Evolutionary conservation across 192 early-diverging fungal species (phyloP).

Genomic region (Backusella westeae): DNA sequence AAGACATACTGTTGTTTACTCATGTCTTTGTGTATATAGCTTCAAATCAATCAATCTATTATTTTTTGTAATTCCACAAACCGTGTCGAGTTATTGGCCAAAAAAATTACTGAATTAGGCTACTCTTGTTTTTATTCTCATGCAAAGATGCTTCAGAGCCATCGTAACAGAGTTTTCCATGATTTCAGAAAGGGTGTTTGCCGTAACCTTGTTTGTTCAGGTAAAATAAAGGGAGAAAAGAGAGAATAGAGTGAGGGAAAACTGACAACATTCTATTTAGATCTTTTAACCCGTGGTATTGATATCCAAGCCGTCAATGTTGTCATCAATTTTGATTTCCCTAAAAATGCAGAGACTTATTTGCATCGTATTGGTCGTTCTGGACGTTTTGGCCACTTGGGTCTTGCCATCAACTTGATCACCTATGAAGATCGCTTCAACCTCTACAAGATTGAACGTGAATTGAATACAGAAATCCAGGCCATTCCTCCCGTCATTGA

Average conservation of each 20-base stretch:
- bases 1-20: not conserved
- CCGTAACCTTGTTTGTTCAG: conserved; percentile 96
- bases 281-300: conserved; percentile 96
- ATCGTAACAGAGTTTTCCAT: conserved; percentile 99
- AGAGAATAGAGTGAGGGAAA: not conserved
- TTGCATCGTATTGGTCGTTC: conserved; percentile 98
- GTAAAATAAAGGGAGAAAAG: conserved; percentile 32
- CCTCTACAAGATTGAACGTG: conserved; percentile 97
- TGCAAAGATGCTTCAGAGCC: conserved; percentile 96
- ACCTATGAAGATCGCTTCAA: conserved; percentile 98
- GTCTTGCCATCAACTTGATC: conserved; percentile 97
- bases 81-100: conserved; percentile 97
- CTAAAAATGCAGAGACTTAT: conserved; percentile 99
- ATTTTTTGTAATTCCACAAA: conserved; percentile 99
- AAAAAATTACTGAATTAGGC: conserved; percentile 99
- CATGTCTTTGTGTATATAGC: conserved; percentile 40
- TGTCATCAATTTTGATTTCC: conserved; percentile 99
- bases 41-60: conserved; percentile 99
- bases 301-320: conserved; percentile 99
- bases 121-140: conserved; percentile 99
- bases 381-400: conserved; percentile 94
- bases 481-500: conserved; percentile 98
- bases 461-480: conserved; percentile 97
- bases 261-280: conserved; percentile 36
- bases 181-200: conserved; percentile 98